Evolutionary conservation across 768 basidiomycete species (phyloP).

Genomic region (Mycena albidolilacea): DNA sequence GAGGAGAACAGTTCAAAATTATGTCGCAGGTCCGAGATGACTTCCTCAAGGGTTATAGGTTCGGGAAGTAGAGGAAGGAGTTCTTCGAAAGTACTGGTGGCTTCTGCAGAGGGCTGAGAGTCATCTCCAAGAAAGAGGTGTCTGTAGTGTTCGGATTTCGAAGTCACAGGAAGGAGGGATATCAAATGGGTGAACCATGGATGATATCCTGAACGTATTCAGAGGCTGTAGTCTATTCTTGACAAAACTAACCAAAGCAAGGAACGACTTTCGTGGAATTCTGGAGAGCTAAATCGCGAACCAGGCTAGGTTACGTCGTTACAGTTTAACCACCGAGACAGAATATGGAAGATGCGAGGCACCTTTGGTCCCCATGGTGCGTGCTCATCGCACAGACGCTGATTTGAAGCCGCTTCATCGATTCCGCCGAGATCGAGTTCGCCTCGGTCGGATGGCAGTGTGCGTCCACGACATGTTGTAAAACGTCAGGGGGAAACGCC

Average conservation of each 20-base stretch:
- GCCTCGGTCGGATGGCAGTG: constrained; percentile 96
- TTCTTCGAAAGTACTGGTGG: constrained; percentile 62
- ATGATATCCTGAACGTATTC: constrained; percentile 78
- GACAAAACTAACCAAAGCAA: constrained; percentile 82
- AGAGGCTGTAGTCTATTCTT: not conserved
- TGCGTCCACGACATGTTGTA: constrained; percentile 84
- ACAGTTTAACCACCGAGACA: not conserved
- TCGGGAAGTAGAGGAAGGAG: constrained; percentile 80
- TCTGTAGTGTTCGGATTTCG: constrained; percentile 84
- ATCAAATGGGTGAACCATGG: constrained; percentile 95
- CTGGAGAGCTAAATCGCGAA: constrained; percentile 72
- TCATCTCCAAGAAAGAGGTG: constrained; percentile 67
- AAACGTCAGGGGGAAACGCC: constrained; percentile 50
- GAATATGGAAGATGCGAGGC: not conserved
- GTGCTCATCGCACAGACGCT: constrained; percentile 91
- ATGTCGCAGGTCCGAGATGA: constrained; percentile 71
- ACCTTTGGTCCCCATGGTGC: constrained; percentile 72
- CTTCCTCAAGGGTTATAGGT: constrained; percentile 71
- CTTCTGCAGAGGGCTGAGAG: constrained; percentile 44
- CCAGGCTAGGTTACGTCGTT: constrained; percentile 53
- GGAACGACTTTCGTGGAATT: constrained; percentile 83
- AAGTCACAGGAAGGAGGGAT: constrained; percentile 56
- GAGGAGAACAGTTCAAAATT: constrained; percentile 67
- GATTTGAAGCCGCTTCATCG: constrained; percentile 71
- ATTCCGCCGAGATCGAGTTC: constrained; percentile 55